phyloP scores from a whole-genome alignment of 2,329 filamentous ascomycete genomes.

The Penicillium sp. region DNA sequence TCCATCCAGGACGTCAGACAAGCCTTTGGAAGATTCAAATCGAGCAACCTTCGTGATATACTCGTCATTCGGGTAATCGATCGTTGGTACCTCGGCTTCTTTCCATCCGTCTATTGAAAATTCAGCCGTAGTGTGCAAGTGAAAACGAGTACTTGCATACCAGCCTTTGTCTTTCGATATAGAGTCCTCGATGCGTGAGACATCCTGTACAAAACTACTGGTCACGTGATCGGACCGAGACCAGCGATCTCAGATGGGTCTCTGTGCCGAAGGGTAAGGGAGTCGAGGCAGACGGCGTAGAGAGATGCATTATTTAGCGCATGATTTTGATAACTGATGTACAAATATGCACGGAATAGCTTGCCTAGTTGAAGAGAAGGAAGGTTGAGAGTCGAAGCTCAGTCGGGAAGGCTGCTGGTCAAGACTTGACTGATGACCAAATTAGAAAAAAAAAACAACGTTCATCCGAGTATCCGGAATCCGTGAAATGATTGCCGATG shows the following conservation, averaged over 20 bases:
- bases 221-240: slow-evolving; percentile 13
- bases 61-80: background rate
- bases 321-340: background rate
- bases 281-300: background rate
- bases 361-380: background rate
- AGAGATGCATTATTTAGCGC: background rate
- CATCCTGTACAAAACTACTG: too few species aligned
- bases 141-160: too few species aligned
- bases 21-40: background rate
- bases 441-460: background rate
- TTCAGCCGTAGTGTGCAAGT: background rate
- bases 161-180: too few species aligned
- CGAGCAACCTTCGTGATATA: background rate
- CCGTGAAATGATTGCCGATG: background rate
- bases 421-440: background rate
- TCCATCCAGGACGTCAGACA: background rate
- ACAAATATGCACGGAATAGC: background rate
- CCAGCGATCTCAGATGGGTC: background rate
- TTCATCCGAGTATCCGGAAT: background rate
- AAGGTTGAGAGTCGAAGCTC: background rate
- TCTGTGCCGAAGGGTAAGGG: too few species aligned
- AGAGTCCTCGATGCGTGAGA: too few species aligned
- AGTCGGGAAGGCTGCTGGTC: background rate
- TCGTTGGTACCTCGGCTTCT: background rate
- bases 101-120: background rate